Conservation (phyloP, 108 stramenopile genomes). For the Discostella pseudostelligera region DNA sequence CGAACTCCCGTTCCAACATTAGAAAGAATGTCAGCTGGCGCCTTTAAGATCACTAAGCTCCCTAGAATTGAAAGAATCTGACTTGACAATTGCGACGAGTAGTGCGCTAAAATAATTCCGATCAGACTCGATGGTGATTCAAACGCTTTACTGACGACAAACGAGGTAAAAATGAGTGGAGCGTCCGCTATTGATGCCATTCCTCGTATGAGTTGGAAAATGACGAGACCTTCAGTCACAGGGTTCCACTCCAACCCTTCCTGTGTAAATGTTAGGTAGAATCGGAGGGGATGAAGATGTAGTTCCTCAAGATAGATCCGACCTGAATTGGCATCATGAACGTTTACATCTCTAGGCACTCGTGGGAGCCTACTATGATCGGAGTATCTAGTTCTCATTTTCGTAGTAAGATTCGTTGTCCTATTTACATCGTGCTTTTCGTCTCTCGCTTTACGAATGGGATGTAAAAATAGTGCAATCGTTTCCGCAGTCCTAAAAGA, state of each 20-base stretch:
- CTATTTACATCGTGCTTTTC: constrained; percentile 37
- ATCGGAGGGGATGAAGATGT: constrained; percentile 70
- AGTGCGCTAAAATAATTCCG: constrained; percentile 66
- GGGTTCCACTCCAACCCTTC: constrained; percentile 65
- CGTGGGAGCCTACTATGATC: constrained; percentile 47
- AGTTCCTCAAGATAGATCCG: constrained; percentile 75
- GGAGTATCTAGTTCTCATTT: constrained; percentile 54
- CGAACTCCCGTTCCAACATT: constrained; percentile 82
- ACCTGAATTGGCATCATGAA: constrained; percentile 53
- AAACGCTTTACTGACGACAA: constrained; percentile 78
- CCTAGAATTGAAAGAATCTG: constrained; percentile 75
- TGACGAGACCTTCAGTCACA: constrained; percentile 57
- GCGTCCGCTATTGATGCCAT: constrained; percentile 80
- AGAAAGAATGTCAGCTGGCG: constrained; percentile 80
- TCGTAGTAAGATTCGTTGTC: constrained; percentile 43
- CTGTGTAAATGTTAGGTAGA: constrained; percentile 78
- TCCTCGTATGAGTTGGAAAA: constrained; percentile 76
- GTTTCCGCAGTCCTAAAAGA: constrained; percentile 68
- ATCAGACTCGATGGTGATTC: constrained; percentile 70
- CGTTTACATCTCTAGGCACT: constrained; percentile 53
- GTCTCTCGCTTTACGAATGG: constrained; percentile 44
- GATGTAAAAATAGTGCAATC: constrained; percentile 63
- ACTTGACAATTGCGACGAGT: constrained; percentile 78
- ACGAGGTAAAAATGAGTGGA: constrained; percentile 76
- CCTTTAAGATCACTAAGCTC: constrained; percentile 73